A percentile compares a stretch with the other conserved stretches of the same genome.
phyloP scores from a whole-genome alignment of 768 basidiomycete species.

The Boletellus ananiceps region DNA sequence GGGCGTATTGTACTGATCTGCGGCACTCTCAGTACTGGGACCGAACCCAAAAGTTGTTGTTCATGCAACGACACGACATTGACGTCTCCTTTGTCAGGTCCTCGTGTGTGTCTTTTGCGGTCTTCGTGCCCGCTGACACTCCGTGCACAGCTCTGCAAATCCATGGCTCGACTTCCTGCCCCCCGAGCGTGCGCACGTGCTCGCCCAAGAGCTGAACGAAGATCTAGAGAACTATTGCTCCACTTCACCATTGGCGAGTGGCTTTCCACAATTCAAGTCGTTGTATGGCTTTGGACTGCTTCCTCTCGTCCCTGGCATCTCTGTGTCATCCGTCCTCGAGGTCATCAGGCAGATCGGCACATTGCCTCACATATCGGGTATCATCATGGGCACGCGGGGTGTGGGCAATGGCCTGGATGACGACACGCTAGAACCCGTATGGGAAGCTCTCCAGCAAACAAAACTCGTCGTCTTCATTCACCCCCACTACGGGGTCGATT shows the following conservation, averaged over 20 bases:
- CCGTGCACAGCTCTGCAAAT: constrained; percentile 63
- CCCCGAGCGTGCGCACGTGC: constrained; percentile 55
- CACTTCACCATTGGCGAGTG: constrained; percentile 43
- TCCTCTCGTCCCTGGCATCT: constrained; percentile 69
- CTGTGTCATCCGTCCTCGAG: constrained; percentile 52
- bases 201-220: constrained; percentile 68
- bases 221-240: constrained; percentile 80
- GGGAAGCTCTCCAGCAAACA: constrained; percentile 68
- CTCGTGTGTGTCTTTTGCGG: constrained; percentile 5
- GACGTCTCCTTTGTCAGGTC: constrained; percentile 77
- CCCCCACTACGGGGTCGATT: constrained; percentile 80
- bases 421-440: constrained; percentile 69
- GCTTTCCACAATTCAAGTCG: constrained; percentile 45
- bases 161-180: constrained; percentile 90
- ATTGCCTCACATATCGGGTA: constrained; percentile 62
- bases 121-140: constrained; percentile 15
- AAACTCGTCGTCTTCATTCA: constrained; percentile 79
- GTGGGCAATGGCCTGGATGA: constrained; percentile 81
- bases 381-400: constrained; percentile 81
- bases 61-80: constrained; percentile 83
- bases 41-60: constrained; percentile 67
- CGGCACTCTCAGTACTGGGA: constrained; percentile 60
- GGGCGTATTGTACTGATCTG: constrained; percentile 8
- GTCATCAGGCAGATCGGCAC: constrained; percentile 61
- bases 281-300: constrained; percentile 83